A percentile compares a stretch with the other conserved stretches of the same genome.
phyloP scores from a whole-genome alignment of 148 eudicot genomes.

The Chenopodium suecicum region DNA sequence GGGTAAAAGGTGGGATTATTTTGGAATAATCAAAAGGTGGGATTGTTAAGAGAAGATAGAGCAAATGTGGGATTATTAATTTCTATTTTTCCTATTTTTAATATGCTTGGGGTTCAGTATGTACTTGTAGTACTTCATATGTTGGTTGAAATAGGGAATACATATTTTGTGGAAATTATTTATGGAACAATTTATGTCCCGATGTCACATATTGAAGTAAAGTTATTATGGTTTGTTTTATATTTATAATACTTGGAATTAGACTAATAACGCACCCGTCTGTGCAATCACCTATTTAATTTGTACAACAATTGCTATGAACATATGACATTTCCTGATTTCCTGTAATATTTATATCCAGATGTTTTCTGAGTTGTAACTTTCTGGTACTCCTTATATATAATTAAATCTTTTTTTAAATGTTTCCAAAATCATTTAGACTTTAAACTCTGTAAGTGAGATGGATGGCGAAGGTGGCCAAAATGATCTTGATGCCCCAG shows the following conservation, averaged over 20 bases:
- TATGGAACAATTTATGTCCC: background rate
- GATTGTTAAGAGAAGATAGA: too few species aligned
- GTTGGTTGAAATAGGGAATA: background rate
- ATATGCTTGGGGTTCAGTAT: background rate
- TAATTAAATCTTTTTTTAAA: background rate
- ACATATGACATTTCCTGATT: background rate
- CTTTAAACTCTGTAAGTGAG: conserved; percentile 57
- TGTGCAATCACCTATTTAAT: background rate
- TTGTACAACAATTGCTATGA: background rate
- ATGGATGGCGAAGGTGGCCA: conserved; percentile 59
- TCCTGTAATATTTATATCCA: background rate
- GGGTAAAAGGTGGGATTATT: too few species aligned
- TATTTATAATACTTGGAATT: background rate
- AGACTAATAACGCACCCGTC: background rate
- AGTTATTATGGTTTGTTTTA: conserved; percentile 5
- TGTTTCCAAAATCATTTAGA: conserved; percentile 29
- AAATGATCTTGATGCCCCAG: conserved; percentile 60
- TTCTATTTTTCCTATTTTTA: background rate
- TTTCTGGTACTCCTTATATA: background rate
- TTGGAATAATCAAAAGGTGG: too few species aligned
- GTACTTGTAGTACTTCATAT: background rate
- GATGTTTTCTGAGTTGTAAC: background rate
- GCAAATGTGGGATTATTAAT: too few species aligned
- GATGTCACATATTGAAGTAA: background rate
- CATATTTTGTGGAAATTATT: background rate